Base-by-base conservation (phyloP, 768 basidiomycete species). In the Rhodotorula diobovata region DNA sequence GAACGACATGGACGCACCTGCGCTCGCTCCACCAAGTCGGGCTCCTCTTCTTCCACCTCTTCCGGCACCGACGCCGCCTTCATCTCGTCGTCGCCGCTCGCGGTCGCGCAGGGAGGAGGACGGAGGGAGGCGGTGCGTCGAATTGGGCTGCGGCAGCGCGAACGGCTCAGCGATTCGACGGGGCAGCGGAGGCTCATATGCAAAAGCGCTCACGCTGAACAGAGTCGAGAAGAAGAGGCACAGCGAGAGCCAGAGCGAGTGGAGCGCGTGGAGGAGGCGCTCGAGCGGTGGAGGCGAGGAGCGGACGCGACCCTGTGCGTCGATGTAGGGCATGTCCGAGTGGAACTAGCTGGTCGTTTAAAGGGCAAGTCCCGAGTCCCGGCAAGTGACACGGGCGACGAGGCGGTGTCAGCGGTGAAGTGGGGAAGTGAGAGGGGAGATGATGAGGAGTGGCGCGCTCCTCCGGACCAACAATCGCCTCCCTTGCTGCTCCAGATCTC, bases 151-250 rank as follows among this genome's bases (percentile, higher is more conserved):
- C 9, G 45, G n/a, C n/a, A 0, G 32, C 48, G 48, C 6, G 23
- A 3, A 2, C 12, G 45, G n/a, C 57, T 46, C 35, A 56, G 48
- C 30, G 9, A 1, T 14, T 16, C 0, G 8, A 5, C 2, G 1
- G 23, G 11, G 23, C 25, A 28, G 25, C 28, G 6, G 48, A 2
- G 16, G 50, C n/a, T 21, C n/a, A n/a, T n/a, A n/a, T 4, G 30
- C 28, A 39, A 46, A 23, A 2, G n/a, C 0, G 51, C 61, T 12
- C 50, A 64, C 68, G 54, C 61, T 61, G 45, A 70, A n/a, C n/a
- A 70, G 39, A 4, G 69, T 70, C 25, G 20, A 7, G 53, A 70
- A 2, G 60, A 70, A 66, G 43, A 70, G 64, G 54, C 9, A 18
- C 25, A 66, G 6, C 1, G 57, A 59, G 39, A 70, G 59, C n/a